Evolutionary conservation across 441 rosid species (phyloP).

Genomic region (California macrophylla): DNA sequence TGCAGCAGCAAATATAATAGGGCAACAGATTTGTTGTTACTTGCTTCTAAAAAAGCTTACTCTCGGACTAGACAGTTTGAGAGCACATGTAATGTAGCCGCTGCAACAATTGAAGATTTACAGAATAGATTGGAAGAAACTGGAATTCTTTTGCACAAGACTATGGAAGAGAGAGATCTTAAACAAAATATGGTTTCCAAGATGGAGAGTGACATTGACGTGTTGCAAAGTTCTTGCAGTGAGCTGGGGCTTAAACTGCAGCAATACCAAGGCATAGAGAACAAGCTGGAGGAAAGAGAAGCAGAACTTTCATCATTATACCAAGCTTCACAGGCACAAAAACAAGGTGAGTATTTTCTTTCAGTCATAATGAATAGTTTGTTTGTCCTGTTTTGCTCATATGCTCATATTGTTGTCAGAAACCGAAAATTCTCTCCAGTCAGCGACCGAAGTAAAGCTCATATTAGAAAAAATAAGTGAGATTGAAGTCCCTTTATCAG

Average conservation of each 20-base stretch:
- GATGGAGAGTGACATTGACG: slow-evolving; percentile 47
- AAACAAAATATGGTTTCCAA: slow-evolving; percentile 40
- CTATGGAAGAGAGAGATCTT: slow-evolving; percentile 45
- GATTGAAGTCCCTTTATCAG: slow-evolving; percentile 38
- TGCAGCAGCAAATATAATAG: slow-evolving; percentile 28
- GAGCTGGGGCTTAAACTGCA: slow-evolving; percentile 40
- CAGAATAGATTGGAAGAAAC: slow-evolving; percentile 44
- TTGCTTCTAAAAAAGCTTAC: slow-evolving; percentile 37
- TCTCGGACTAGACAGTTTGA: slow-evolving; percentile 38
- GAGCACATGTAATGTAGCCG: slow-evolving; percentile 45
- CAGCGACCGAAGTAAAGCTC: slow-evolving; percentile 41
- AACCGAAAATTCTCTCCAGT: slow-evolving; percentile 38
- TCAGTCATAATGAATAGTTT: slow-evolving; percentile 16
- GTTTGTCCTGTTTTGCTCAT: slow-evolving; percentile 15
- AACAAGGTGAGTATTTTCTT: slow-evolving; percentile 31
- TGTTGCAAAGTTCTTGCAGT: slow-evolving; percentile 37
- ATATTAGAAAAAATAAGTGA: slow-evolving; percentile 51
- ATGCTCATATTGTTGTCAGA: slow-evolving; percentile 32
- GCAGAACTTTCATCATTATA: slow-evolving; percentile 37
- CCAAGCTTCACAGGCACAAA: slow-evolving; percentile 26
- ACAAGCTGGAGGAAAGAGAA: slow-evolving; percentile 52
- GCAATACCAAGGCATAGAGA: slow-evolving; percentile 36
- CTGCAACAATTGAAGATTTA: slow-evolving; percentile 43
- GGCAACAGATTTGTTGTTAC: slow-evolving; percentile 39
- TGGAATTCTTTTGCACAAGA: slow-evolving; percentile 28